Evolutionary conservation across 1,284 basidiomycete genomes (phyloP).

Genomic region (Melanopsichium pennsylvanicum): DNA sequence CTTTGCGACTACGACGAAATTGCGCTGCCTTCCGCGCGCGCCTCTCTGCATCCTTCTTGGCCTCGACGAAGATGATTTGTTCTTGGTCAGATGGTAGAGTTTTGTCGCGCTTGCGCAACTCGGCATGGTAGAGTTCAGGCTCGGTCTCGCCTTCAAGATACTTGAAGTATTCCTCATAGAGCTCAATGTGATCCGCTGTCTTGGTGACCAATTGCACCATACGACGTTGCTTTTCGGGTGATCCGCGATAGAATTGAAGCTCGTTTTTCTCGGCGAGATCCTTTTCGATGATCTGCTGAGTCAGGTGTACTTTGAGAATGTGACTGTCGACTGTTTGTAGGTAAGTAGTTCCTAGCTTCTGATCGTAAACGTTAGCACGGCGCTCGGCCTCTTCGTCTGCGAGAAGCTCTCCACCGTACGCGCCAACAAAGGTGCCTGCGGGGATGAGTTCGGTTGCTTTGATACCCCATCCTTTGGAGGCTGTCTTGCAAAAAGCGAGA

Average conservation of each 20-base stretch:
- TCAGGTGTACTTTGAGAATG: conserved; percentile 69
- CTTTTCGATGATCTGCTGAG: conserved; percentile 38
- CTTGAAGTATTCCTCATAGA: conserved; percentile 19
- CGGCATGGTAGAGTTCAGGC: background rate
- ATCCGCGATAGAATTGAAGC: conserved; percentile 17
- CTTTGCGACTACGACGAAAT: background rate
- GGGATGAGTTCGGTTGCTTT: conserved; percentile 53
- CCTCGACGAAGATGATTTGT: background rate
- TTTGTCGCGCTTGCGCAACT: background rate
- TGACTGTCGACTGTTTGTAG: conserved; percentile 82
- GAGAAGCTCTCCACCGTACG: conserved; percentile 84
- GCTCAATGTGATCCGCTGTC: conserved; percentile 5
- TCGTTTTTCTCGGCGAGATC: conserved; percentile 7
- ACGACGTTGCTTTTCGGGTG: background rate
- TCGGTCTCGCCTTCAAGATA: background rate
- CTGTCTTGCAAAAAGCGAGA: conserved; percentile 71
- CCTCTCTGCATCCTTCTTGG: background rate
- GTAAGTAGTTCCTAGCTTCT: conserved; percentile 78
- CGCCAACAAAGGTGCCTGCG: conserved; percentile 77
- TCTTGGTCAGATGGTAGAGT: too few relatives aligned
- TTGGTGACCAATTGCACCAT: conserved; percentile 15
- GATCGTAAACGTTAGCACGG: conserved; percentile 77
- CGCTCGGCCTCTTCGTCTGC: conserved; percentile 74
- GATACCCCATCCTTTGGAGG: conserved; percentile 76
- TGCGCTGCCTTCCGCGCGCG: background rate